Evolutionary conservation across 768 basidiomycete genomes (phyloP).

Genomic region (Mycena capillaripes): DNA sequence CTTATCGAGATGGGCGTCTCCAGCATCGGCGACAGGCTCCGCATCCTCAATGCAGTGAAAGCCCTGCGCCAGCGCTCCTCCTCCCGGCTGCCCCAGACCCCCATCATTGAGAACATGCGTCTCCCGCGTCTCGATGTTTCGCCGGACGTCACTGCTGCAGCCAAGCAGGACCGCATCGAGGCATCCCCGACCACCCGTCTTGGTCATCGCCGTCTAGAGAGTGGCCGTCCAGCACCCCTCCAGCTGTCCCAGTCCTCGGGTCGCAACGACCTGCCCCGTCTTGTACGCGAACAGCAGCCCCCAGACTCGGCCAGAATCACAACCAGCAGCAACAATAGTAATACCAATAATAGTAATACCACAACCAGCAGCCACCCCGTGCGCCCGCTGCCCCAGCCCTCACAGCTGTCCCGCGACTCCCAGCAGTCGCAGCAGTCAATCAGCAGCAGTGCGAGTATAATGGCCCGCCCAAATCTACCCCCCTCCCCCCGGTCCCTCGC

Average conservation of each 20-base stretch:
- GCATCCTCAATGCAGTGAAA: conserved; percentile 90
- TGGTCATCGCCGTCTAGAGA: conserved; percentile 66
- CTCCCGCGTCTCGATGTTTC: conserved; percentile 35
- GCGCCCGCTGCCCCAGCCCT: conserved; percentile 67
- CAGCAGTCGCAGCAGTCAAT: too few relatives aligned
- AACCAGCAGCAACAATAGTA: conserved; percentile 5
- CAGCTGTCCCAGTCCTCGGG: conserved; percentile 70
- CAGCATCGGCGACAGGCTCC: conserved; percentile 92
- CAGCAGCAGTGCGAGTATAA: conserved; percentile 48
- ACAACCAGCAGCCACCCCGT: conserved; percentile 40
- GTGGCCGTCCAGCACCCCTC: conserved; percentile 84
- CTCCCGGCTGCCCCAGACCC: conserved; percentile 37
- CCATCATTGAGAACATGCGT: conserved; percentile 31
- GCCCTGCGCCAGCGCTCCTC: conserved; percentile 73
- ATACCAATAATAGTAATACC: neutral
- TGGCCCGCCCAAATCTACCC: conserved; percentile 66
- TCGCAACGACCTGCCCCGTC: conserved; percentile 77
- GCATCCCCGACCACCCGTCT: conserved; percentile 46
- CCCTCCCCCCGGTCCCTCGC: conserved; percentile 81
- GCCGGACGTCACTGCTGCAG: conserved; percentile 16
- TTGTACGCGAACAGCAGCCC: conserved; percentile 71
- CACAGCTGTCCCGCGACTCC: conserved; percentile 53
- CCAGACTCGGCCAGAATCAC: conserved; percentile 68
- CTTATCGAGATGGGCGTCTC: conserved; percentile 92
- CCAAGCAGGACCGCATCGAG: conserved; percentile 39